Evolutionary conservation across 2,329 filamentous ascomycete genomes (phyloP), one percentile per base, ranked within the genome.

Genomic region (Pestalotiopsis fici): DNA sequence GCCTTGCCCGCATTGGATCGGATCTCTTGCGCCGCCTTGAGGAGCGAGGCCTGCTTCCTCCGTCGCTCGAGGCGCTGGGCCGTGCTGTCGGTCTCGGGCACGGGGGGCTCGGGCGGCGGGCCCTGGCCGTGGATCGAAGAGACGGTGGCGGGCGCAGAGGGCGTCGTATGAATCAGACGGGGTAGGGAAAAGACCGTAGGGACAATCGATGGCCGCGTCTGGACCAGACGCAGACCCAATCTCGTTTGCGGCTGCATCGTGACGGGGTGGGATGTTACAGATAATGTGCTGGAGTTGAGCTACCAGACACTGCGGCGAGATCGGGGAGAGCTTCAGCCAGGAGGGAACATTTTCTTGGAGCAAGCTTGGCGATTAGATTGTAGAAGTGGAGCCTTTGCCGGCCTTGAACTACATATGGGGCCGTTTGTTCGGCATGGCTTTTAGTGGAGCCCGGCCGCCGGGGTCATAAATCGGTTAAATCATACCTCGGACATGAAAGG

Each of bases 71-170:
- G 76, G 50, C 87, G 80, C 23, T 74, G 70, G 50, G 75, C 71
- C 31, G 77, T 69, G 69, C 77, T 77, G 64, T 76, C 78, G 54
- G 77, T 75, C 6, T 77, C 78, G 12, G 87, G 83, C 27, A 79
- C 72, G 1, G 89, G 88, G 1, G 88, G 80, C 66, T 83, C 80
- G 3, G 89, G 88, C 6, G 89, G 88, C 65, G 89, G 88, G 1
- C 88, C 88, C 39, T 86, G 82, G 69, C 86, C 86, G 69, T 87
- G 82, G 69, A 88, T 80, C 56, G 87, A 83, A 31, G 81, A 81
- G 68, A 87, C 85, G 70, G 83, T 80, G 61, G 86, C 86, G 25
- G 77, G 74, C 11, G 80, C 71, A 66, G 78, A 75, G 12, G 75
- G 37, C 3, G 79, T 79, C 65, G 72, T 74, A 71, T 77, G 77